Evolutionary conservation across 495 filamentous ascomycete species (phyloP).

Genomic region (Podospora pseudopauciseta): DNA sequence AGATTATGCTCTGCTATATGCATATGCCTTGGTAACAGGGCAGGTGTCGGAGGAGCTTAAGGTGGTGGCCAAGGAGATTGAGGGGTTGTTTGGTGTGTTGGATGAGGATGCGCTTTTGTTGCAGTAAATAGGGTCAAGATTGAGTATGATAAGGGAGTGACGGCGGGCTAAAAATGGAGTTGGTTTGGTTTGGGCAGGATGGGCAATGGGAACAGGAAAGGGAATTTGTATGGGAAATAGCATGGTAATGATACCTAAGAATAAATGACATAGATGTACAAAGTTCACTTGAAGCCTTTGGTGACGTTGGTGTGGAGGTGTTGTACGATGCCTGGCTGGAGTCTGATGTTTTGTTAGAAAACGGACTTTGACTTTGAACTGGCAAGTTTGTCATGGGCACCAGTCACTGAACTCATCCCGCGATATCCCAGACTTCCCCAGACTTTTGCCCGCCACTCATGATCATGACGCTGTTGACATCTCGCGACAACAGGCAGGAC

Average conservation of each 20-base stretch:
- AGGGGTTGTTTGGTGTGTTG: slow-evolving; percentile 69
- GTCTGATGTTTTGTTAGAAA: background rate
- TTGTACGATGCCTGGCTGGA: background rate
- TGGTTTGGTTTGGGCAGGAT: background rate
- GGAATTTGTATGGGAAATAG: background rate
- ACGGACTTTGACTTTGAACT: background rate
- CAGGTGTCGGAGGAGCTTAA: slow-evolving; percentile 69
- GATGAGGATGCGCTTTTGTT: slow-evolving; percentile 70
- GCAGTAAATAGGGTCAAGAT: slow-evolving; percentile 38
- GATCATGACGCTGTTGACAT: background rate
- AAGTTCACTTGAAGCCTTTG: background rate
- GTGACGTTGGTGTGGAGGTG: background rate
- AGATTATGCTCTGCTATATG: slow-evolving; percentile 54
- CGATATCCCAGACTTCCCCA: background rate
- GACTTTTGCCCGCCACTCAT: background rate
- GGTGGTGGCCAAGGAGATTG: slow-evolving; percentile 63
- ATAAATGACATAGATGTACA: background rate
- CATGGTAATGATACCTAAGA: background rate
- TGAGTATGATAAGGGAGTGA: background rate
- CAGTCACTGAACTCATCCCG: background rate
- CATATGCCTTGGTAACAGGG: slow-evolving; percentile 60
- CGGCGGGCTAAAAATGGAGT: background rate
- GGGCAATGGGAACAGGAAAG: background rate
- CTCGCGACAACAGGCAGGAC: background rate
- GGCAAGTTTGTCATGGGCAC: background rate